phyloP scores from a whole-genome alignment of 1,139 yeast genomes.

The Pichia sp. region DNA sequence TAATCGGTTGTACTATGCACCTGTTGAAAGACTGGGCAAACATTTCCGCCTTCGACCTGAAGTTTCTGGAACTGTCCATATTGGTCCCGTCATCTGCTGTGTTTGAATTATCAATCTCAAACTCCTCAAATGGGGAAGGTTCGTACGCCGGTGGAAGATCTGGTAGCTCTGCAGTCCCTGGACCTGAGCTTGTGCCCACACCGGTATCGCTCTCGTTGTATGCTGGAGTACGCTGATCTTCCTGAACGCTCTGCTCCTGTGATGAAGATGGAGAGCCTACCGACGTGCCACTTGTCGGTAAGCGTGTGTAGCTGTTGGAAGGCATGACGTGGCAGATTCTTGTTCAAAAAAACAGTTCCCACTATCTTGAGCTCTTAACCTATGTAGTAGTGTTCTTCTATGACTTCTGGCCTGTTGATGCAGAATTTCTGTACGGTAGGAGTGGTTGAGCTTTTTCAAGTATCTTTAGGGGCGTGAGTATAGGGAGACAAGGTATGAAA shows the following conservation, averaged over 20 bases:
- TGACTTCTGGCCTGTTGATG: too few relatives aligned
- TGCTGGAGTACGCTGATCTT: neutral
- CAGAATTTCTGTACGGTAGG: too few relatives aligned
- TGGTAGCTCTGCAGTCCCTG: conserved; percentile 2
- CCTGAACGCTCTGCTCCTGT: neutral
- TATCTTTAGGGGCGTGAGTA: too few relatives aligned
- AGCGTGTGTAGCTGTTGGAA: conserved; percentile 7
- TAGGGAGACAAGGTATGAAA: too few relatives aligned
- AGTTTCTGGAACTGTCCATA: neutral
- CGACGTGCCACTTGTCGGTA: conserved; percentile 6
- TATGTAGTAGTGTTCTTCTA: too few relatives aligned
- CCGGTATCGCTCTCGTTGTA: neutral
- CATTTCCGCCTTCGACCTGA: conserved; percentile 25
- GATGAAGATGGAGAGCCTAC: neutral
- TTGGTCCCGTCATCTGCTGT: neutral
- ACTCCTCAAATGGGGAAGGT: conserved; percentile 33
- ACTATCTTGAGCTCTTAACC: too few relatives aligned
- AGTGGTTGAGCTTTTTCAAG: too few relatives aligned
- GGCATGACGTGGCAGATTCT: conserved; percentile 7
- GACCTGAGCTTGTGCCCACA: neutral
- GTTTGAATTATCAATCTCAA: conserved; percentile 40
- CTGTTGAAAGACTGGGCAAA: conserved; percentile 38
- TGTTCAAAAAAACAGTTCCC: neutral
- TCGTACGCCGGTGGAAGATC: conserved; percentile 23
- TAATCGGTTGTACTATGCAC: conserved; percentile 49